A percentile compares a stretch with the other conserved stretches of the same genome.
phyloP scores from a whole-genome alignment of 108 stramenopile species.

The Nannochloropsis oceanica region DNA sequence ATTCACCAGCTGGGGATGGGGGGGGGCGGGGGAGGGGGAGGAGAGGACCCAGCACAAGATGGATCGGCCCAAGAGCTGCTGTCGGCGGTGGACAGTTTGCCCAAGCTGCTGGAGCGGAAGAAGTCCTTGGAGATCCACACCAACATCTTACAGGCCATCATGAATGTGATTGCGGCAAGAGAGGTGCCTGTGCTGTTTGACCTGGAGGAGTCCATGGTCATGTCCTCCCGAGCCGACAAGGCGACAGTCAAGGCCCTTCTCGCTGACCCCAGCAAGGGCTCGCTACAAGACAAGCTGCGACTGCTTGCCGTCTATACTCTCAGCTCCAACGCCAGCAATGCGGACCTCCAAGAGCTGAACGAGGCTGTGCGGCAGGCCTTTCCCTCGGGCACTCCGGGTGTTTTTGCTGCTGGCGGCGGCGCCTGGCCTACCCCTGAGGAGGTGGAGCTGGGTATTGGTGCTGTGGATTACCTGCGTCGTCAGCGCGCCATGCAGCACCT shows the following conservation, averaged over 20 bases:
- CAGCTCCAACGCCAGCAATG: constrained; percentile 45
- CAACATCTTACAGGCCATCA: constrained; percentile 79
- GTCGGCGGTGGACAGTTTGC: constrained; percentile 76
- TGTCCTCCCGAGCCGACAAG: constrained; percentile 8
- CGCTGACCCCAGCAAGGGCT: constrained; percentile 64
- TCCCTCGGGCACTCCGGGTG: constrained; percentile 37
- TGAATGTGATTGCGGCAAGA: constrained; percentile 84
- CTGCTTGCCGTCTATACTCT: constrained; percentile 65
- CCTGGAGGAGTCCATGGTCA: constrained; percentile 54
- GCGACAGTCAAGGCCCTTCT: constrained; percentile 51
- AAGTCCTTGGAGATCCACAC: constrained; percentile 88
- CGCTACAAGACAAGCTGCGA: constrained; percentile 83
- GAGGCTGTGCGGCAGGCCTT: constrained; percentile 47
- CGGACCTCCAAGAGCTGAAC: constrained; percentile 66
- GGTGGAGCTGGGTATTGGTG: constrained; percentile 29
- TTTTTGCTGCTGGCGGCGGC: not conserved
- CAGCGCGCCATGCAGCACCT: constrained; percentile 39
- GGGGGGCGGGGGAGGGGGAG: constrained; percentile 15
- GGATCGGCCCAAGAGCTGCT: constrained; percentile 33
- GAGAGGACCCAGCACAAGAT: constrained; percentile 16
- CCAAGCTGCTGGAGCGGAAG: constrained; percentile 79
- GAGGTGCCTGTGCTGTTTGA: constrained; percentile 93
- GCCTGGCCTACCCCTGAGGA: not conserved
- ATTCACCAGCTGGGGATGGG: not conserved
- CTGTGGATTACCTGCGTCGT: constrained; percentile 31